Evolutionary conservation across 495 filamentous ascomycete species (phyloP).

Genomic region (Parmelia sp.): DNA sequence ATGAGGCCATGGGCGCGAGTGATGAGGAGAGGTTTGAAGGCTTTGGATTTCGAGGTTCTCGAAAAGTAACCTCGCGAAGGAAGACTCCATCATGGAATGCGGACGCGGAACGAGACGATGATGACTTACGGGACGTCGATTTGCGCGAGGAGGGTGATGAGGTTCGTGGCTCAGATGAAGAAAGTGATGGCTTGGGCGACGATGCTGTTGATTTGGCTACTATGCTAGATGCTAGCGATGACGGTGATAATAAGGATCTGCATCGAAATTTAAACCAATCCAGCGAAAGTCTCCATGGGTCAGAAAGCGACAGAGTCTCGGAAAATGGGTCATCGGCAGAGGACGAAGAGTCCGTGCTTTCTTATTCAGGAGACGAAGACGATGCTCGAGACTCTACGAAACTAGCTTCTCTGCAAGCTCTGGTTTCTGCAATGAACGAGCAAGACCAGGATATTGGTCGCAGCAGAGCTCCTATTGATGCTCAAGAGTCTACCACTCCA

Average conservation of each 20-base stretch:
- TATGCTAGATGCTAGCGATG: conserved; percentile 67
- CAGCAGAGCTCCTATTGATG: conserved; percentile 25
- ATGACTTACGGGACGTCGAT: conserved; percentile 38
- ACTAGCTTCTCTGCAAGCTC: conserved; percentile 57
- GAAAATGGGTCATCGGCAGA: conserved; percentile 42
- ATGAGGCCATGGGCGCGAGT: conserved; percentile 87
- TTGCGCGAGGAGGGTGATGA: conserved; percentile 51
- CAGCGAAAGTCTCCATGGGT: conserved; percentile 32
- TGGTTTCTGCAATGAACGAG: conserved; percentile 62
- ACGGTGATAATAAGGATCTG: conserved; percentile 33
- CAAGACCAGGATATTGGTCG: conserved; percentile 26
- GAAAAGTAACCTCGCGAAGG: conserved; percentile 37
- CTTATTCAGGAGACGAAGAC: conserved; percentile 55
- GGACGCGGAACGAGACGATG: conserved; percentile 28
- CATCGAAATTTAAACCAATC: conserved; percentile 29
- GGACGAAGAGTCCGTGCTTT: conserved; percentile 44
- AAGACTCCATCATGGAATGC: conserved; percentile 30
- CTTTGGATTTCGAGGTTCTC: conserved; percentile 66
- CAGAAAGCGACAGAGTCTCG: conserved; percentile 45
- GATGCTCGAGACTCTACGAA: conserved; percentile 51
- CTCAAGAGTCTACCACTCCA: conserved; percentile 48
- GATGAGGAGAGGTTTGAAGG: conserved; percentile 78
- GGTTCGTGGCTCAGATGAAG: conserved; percentile 47
- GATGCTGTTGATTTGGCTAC: conserved; percentile 80
- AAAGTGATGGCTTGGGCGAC: conserved; percentile 66